phyloP scores from a whole-genome alignment of 805 yeast species.

The Priceomyces carsonii region DNA sequence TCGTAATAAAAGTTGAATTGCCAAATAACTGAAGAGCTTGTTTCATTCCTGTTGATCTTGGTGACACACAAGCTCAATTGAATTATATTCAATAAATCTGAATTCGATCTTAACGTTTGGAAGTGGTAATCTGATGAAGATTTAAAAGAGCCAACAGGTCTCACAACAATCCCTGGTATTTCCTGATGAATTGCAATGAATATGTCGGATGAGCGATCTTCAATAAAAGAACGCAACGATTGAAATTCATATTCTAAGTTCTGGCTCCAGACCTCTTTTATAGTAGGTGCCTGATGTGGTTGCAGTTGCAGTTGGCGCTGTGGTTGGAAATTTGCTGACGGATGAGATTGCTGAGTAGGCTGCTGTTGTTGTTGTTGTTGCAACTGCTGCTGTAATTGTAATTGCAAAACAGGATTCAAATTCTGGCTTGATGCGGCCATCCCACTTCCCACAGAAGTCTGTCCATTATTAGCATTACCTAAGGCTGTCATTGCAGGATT shows the following conservation, averaged over 20 bases:
- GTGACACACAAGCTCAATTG: slow-evolving; percentile 59
- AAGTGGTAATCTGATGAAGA: slow-evolving; percentile 92
- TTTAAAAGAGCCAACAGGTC: slow-evolving; percentile 93
- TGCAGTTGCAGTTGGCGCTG: slow-evolving; percentile 7
- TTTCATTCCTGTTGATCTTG: slow-evolving; percentile 35
- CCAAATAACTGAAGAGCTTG: slow-evolving; percentile 87
- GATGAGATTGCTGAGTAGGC: slow-evolving; percentile 18
- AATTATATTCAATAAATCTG: slow-evolving; percentile 80
- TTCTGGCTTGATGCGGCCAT: slow-evolving; percentile 6
- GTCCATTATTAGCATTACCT: slow-evolving; percentile 1
- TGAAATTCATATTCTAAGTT: slow-evolving; percentile 69
- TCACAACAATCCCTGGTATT: slow-evolving; percentile 92
- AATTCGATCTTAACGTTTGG: slow-evolving; percentile 89
- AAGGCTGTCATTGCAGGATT: neutral
- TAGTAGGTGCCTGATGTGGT: slow-evolving; percentile 46
- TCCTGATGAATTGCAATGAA: slow-evolving; percentile 80
- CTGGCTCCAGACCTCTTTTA: slow-evolving; percentile 73
- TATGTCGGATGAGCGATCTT: slow-evolving; percentile 47
- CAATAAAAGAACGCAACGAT: slow-evolving; percentile 57
- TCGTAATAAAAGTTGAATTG: slow-evolving; percentile 91
- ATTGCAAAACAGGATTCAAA: slow-evolving; percentile 12
- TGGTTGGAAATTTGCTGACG: slow-evolving; percentile 16
- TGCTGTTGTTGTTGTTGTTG: slow-evolving; percentile 23
- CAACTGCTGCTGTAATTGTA: slow-evolving; percentile 22
- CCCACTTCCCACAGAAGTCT: slow-evolving; percentile 1